Base-by-base conservation (phyloP, 257 asterid genomes). In the Perilla frutescens region DNA sequence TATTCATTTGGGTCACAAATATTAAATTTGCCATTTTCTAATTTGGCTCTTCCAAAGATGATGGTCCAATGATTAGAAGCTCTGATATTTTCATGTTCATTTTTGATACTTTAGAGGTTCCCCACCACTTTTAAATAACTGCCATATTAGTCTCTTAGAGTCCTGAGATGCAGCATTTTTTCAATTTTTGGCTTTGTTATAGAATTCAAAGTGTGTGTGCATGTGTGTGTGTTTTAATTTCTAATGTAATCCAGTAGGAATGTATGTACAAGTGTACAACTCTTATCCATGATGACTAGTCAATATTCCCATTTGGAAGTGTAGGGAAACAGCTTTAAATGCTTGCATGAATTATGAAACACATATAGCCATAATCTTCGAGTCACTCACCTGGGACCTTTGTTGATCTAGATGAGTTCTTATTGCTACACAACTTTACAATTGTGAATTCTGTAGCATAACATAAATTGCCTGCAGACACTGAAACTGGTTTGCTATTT, bases 401-500 rank as follows among this genome's bases (percentile, higher is more conserved):
- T 31, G 58, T 29, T 55, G 39, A 20, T 69, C 64, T 54, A 7
- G 36, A 32, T 48, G 63, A 20, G 45, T 44, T 44, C n/a, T 39
- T 8, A 36, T 15, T 72, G 37, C 70, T 20, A 20, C 15, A 20
- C 40, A 11, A 26, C 62, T 62, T 12, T 62, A 10, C 32, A 43
- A 64, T 5, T 48, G 41, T 5, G 10, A 40, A 61, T 9, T 6
- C 14, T 37, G 62, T 36, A 48, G 64, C 77, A 50, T 73, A 26
- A 14, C 7, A 43, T 63, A 10, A 54, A 49, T 11, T 40, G 37
- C 51, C 15, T 9, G 7, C 12, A 9, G 40, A 43, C 3, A 4
- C 40, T 12, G 49, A 41, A 60, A 32, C 48, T 51, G 13, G 74
- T 45, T 74, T 57, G 13, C 41, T 51, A 13, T 14, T 68, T 62